phyloP scores from a whole-genome alignment of 768 basidiomycete species.

The Collybia nuda region DNA sequence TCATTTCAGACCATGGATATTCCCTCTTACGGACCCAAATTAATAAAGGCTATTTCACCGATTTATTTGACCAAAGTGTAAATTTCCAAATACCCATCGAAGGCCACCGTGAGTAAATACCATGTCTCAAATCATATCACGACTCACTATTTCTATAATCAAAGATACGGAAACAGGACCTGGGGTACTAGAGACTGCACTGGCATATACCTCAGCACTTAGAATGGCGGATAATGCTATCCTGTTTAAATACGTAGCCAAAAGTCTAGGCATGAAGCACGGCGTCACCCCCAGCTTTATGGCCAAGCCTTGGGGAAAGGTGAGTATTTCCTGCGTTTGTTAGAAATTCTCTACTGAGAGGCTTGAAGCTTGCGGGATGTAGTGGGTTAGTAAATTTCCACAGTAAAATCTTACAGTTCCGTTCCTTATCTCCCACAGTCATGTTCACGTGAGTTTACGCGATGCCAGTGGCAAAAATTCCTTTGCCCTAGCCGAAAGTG shows the following conservation, averaged over 20 bases:
- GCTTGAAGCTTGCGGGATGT: slow-evolving; percentile 82
- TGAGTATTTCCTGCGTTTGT: slow-evolving; percentile 34
- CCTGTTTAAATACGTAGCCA: slow-evolving; percentile 90
- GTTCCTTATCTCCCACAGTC: slow-evolving; percentile 39
- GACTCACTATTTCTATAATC: not conserved
- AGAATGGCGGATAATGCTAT: slow-evolving; percentile 91
- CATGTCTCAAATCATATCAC: not conserved
- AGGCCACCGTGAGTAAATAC: slow-evolving; percentile 65
- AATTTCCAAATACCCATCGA: slow-evolving; percentile 83
- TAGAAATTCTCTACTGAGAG: not conserved
- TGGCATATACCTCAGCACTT: slow-evolving; percentile 77
- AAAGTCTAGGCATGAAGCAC: slow-evolving; percentile 88
- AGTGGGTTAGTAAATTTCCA: slow-evolving; percentile 64
- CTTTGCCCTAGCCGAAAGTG: slow-evolving; percentile 70
- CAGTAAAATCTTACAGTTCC: too few relatives aligned
- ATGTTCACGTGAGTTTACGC: slow-evolving; percentile 89
- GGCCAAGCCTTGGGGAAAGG: slow-evolving; percentile 96
- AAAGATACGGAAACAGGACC: slow-evolving; percentile 92
- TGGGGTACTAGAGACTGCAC: slow-evolving; percentile 83
- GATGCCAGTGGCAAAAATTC: slow-evolving; percentile 68
- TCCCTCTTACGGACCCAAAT: slow-evolving; percentile 89
- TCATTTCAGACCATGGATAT: slow-evolving; percentile 87
- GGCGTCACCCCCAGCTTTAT: slow-evolving; percentile 95
- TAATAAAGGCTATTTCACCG: slow-evolving; percentile 87
- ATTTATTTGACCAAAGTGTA: slow-evolving; percentile 74